Base-by-base conservation (phyloP, 805 yeast genomes). In the Candida pini region DNA sequence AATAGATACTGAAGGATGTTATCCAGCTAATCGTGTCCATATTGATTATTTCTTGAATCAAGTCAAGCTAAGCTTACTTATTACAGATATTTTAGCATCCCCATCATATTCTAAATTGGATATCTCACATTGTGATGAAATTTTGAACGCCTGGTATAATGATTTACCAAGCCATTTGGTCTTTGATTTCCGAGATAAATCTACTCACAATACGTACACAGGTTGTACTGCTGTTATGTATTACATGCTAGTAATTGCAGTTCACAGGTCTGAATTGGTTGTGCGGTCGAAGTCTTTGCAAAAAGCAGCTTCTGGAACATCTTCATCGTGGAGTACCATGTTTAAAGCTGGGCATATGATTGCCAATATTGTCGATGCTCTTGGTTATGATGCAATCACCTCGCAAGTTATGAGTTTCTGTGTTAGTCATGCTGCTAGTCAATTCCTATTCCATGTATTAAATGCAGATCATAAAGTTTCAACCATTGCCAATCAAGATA, bases 341-440 rank as follows among this genome's bases (percentile, higher is more conserved):
- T 81, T 80, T 62, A 83, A 79, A 53, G 82, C 88, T 1, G 84
- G 89, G 3, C 73, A 83, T 47, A 79, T 79, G 80, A 78, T 82
- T 26, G 31, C 36, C 2, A 27, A 26, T 17, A 35, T 39, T 9
- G 25, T 35, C 13, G 31, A 39, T 12, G 13, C 15, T 6, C 14
- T 31, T 3, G 39, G 38, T 9, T 18, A 26, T 15, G 30, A 31
- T 14, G 36, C 31, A 12, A 14, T 21, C 6, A 17, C 28, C 3
- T 36, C 37, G 3, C 43, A 31, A 16, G 13, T 30, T 8, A 28
- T 36, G n/a, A 18, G 35, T 12, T 29, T 23, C 17, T 36, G 43
- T 19, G 40, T 33, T 10, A 24, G 35, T 9, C 40, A 31, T 21
- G 40, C 35, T 15, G 40, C 40, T 3, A 16, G 25, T 18, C 33